A percentile compares a stretch with the other conserved stretches of the same genome.
These are phyloP conservation scores for Sporobolomyces phaffii DNA, from an alignment of 768 basidiomycete species.

Conservation along the genomic window DNA sequence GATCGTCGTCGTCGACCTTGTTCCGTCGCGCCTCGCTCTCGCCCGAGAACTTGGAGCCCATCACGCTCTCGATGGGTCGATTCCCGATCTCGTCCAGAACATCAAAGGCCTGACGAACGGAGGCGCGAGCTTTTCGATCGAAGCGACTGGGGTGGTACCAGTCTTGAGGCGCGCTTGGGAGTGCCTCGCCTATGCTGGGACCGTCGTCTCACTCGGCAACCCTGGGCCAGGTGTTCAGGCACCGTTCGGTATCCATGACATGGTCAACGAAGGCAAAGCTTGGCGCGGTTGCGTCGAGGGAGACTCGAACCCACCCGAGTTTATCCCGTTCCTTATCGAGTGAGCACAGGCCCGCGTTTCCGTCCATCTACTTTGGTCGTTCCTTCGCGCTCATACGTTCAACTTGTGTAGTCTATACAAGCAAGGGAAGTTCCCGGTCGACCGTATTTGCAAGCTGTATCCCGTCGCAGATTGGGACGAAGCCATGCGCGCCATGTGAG, in stretches of 20 bases:
- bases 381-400: too few species aligned
- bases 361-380: too few species aligned
- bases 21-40: conserved; percentile 24
- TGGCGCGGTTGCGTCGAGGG: conserved; percentile 35
- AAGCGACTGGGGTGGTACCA: conserved; percentile 33
- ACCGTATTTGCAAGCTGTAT: conserved; percentile 40
- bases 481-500: conserved; percentile 39
- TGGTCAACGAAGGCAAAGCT: conserved; percentile 13
- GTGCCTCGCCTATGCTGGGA: conserved; percentile 7
- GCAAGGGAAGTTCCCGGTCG: conserved; percentile 43
- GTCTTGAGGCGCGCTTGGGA: conserved; percentile 34
- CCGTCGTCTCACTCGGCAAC: conserved; percentile 15
- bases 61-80: conserved; percentile 31
- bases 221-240: conserved; percentile 15
- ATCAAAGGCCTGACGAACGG: conserved; percentile 30
- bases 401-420: conserved; percentile 23
- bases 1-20: conserved; percentile 41
- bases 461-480: conserved; percentile 40
- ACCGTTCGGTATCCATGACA: conserved; percentile 28
- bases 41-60: conserved; percentile 38
- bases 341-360: not conserved
- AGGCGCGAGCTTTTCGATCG: conserved; percentile 36
- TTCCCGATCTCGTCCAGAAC: conserved; percentile 11
- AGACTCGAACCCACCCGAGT: conserved; percentile 38
- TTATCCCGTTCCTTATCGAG: conserved; percentile 35